Conservation (phyloP, 192 early-diverging fungal genomes). For the Umbelopsis isabellina region DNA sequence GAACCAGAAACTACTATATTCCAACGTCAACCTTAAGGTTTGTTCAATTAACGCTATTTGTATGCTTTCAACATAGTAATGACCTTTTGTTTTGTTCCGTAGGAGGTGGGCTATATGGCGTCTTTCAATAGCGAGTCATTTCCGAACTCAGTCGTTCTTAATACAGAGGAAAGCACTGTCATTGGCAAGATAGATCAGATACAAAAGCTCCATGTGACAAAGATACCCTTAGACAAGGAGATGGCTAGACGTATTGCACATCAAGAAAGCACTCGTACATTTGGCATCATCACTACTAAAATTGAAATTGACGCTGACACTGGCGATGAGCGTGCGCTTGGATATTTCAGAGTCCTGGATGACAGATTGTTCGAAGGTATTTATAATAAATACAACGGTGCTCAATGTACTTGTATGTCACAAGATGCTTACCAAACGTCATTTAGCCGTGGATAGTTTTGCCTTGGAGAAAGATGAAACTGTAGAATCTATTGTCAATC, state of each 20-base stretch:
- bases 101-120: conserved; percentile 61
- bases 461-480: conserved; percentile 44
- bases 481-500: conserved; percentile 47
- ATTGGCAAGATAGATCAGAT: conserved; percentile 82
- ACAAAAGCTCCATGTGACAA: conserved; percentile 84
- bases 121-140: conserved; percentile 58
- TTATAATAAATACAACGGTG: not conserved
- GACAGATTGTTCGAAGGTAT: conserved; percentile 75
- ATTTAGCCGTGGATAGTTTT: conserved; percentile 43
- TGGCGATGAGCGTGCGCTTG: conserved; percentile 45
- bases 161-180: conserved; percentile 58
- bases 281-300: conserved; percentile 65
- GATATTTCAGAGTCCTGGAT: conserved; percentile 69
- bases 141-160: conserved; percentile 65
- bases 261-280: conserved; percentile 52
- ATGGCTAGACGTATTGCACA: conserved; percentile 74
- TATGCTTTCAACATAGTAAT: not conserved
- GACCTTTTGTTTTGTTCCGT: conserved; percentile 4
- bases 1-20: conserved; percentile 75
- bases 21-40: conserved; percentile 83
- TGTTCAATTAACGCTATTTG: not conserved
- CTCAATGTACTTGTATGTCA: not conserved
- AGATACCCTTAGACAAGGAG: conserved; percentile 61
- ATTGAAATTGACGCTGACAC: conserved; percentile 36
- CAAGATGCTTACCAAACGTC: not conserved